Conservation (phyloP, 306 rosid genomes). For the Mimosa bimucronata region DNA sequence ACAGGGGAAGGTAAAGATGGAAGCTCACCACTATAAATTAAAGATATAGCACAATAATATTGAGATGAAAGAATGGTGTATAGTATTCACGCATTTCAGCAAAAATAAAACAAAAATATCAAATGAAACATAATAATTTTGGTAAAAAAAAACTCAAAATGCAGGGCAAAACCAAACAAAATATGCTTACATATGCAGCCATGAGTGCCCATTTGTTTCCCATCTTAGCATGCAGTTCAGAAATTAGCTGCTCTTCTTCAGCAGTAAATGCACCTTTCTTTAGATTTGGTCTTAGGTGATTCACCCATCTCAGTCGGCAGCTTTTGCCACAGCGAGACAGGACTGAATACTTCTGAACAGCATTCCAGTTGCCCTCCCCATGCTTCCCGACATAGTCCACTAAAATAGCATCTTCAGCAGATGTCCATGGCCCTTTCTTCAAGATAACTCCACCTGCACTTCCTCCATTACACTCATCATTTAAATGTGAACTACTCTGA, state of each 20-base stretch:
- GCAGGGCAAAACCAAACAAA: conserved; percentile 13
- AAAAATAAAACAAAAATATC: too few relatives aligned
- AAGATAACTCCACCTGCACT: conserved; percentile 44
- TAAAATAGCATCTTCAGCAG: conserved; percentile 84
- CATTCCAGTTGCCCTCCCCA: conserved; percentile 99
- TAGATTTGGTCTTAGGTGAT: conserved; percentile 96
- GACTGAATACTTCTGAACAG: conserved; percentile 91
- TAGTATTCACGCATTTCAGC: too few relatives aligned
- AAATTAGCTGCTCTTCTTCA: conserved; percentile 78
- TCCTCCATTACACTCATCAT: conserved; percentile 64
- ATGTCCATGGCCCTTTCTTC: conserved; percentile 99
- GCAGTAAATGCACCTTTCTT: conserved; percentile 86
- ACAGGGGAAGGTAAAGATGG: too few relatives aligned
- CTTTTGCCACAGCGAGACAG: conserved; percentile 95
- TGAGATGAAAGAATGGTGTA: too few relatives aligned
- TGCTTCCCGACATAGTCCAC: conserved; percentile 82
- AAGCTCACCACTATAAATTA: too few relatives aligned
- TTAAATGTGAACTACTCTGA: conserved; percentile 47
- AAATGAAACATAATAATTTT: too few relatives aligned
- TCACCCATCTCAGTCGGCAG: conserved; percentile 96
- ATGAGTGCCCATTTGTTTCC: conserved; percentile 99
- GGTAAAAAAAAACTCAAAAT: not conserved
- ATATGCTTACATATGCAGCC: conserved; percentile 84
- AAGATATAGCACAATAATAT: too few relatives aligned
- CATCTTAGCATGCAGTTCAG: conserved; percentile 86